Evolutionary conservation across 164 flowering plant genomes (phyloP).

Genomic region (Vitis riparia): DNA sequence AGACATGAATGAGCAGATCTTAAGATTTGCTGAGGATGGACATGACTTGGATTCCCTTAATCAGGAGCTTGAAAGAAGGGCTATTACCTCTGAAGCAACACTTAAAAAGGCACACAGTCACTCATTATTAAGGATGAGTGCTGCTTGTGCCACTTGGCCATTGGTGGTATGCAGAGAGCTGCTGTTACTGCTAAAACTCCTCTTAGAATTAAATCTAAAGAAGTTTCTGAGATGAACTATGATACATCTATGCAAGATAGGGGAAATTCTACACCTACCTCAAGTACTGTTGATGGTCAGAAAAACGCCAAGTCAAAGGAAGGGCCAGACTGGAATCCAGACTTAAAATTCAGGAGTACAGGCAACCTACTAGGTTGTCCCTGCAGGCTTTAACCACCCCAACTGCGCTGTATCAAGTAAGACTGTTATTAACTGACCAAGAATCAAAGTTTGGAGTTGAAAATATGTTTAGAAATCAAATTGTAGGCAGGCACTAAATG

Average conservation of each 20-base stretch:
- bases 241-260: conserved; percentile 8
- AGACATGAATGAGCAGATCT: conserved; percentile 57
- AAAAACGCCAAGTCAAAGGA: conserved; percentile 29
- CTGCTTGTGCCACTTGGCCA: no score
- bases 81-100: conserved; percentile 71
- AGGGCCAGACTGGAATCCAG: conserved; percentile 13
- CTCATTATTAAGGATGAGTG: no score
- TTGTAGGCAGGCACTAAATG: no score
- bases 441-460: no score
- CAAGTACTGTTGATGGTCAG: conserved; percentile 5
- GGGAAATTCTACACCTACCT: conserved; percentile 2
- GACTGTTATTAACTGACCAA: no score
- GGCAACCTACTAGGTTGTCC: conserved; percentile 11
- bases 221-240: not conserved
- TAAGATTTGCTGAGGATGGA: conserved; percentile 57
- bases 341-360: conserved; percentile 3
- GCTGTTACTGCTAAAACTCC: no score
- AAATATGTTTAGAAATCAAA: no score
- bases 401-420: no score
- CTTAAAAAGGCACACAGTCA: conserved; percentile 54
- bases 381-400: conserved; percentile 1
- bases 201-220: not conserved
- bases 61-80: conserved; percentile 82
- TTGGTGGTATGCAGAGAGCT: no score
- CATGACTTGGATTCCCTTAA: conserved; percentile 52